Evolutionary conservation across 441 rosid species (phyloP), one percentile per base, ranked within the genome.

Genomic region (Arabidopsis lyrata): DNA sequence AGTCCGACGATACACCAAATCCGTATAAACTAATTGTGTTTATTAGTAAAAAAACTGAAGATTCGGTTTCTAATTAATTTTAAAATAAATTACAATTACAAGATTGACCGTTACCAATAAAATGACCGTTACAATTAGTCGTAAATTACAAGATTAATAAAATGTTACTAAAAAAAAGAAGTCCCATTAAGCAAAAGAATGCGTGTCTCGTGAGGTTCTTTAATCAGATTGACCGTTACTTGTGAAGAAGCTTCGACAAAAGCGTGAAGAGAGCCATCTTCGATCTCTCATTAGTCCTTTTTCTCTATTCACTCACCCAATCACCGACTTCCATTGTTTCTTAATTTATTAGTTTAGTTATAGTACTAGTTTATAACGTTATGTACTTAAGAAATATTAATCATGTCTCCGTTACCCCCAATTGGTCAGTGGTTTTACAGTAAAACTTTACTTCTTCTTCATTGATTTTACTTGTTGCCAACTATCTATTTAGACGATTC

Each of bases 211-310:
- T 60, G 68, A 60, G 27, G 9, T 16, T 66, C 11, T 27, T 73
- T 15, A 5, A 10, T 49, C 47, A 66, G 55, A 18, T 50, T 1
- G 38, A 59, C 59, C 48, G 62, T 59, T 49, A 66, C 45, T 49
- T 66, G 68, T 49, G 73, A 75, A 75, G 73, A 75, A 75, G 78
- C 8, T 60, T 60, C 41, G 32, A 49, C 42, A 39, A 52, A 52
- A 67, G 35, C 63, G 68, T 68, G 74, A 75, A 68, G 16, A 61
- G 42, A 68, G 22, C 73, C 20, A 63, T 52, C 52, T 66, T 66
- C 35, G 16, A 48, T 9, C 11, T 11, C 27, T 57, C 45, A 38
- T 49, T 5, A 45, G 58, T 73, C 65, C 2, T 73, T 65, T 65
- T 66, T 18, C 11, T 13, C 42, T 36, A 29, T 41, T 12, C 73